These are phyloP conservation scores for Starmerella geochares DNA, from an alignment of 805 yeast genomes.

Conservation along the genomic window DNA sequence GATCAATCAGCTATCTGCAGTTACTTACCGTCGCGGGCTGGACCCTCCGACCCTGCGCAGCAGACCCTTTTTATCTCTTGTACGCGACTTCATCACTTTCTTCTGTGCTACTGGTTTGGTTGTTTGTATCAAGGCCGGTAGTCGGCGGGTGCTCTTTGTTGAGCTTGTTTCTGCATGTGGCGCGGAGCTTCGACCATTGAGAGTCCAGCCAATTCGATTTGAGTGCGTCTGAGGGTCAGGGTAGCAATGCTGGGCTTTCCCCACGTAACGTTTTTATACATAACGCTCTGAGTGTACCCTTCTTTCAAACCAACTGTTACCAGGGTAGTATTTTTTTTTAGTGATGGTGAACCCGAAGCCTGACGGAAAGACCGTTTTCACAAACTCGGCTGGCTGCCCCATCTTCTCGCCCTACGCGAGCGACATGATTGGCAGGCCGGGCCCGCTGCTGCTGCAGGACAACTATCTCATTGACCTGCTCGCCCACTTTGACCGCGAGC, in stretches of 20 bases:
- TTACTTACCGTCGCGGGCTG: background rate
- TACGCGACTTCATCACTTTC: too few relatives aligned
- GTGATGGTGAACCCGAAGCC: constrained; percentile 19
- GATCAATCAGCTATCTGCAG: background rate
- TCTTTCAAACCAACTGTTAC: too few relatives aligned
- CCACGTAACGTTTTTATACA: background rate
- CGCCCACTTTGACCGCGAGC: constrained; percentile 54
- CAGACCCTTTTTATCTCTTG: too few relatives aligned
- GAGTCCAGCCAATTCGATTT: background rate
- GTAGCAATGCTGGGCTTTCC: background rate
- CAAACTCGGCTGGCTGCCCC: constrained; percentile 49
- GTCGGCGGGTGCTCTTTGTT: too few relatives aligned
- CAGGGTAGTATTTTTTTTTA: background rate
- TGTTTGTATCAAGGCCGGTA: too few relatives aligned
- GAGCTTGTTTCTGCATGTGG: background rate
- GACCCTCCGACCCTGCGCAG: too few relatives aligned
- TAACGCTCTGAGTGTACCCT: too few relatives aligned
- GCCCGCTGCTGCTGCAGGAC: constrained; percentile 52
- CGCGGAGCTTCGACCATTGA: background rate
- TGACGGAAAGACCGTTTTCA: constrained; percentile 29
- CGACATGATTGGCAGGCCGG: constrained; percentile 44
- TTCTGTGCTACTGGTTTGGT: too few relatives aligned
- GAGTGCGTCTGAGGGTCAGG: background rate
- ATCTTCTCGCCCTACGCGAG: constrained; percentile 47
- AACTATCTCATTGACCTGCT: constrained; percentile 46